Conservation (phyloP, 148 eudicot genomes). For the Linanthus parryae region DNA sequence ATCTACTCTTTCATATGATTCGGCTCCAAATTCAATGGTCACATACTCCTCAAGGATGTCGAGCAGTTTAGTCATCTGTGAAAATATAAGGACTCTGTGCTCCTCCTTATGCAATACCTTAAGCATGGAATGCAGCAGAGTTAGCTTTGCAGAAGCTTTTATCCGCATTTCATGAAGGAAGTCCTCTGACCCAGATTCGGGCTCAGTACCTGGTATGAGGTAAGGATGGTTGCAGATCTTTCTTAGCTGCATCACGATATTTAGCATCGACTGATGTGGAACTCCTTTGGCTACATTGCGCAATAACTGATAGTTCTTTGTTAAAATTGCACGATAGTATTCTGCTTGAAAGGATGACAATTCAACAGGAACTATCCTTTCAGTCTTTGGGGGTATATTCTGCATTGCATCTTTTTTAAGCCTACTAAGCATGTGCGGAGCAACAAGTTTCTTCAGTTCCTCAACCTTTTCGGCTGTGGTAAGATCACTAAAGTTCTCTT, state of each 20-base stretch:
- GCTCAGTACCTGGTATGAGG: conserved; percentile 96
- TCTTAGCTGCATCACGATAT: conserved; percentile 95
- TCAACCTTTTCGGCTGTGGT: conserved; percentile 88
- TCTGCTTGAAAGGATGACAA: conserved; percentile 93
- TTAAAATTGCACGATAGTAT: conserved; percentile 96
- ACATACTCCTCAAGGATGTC: conserved; percentile 97
- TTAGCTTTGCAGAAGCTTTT: conserved; percentile 96
- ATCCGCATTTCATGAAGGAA: conserved; percentile 99
- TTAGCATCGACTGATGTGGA: conserved; percentile 93
- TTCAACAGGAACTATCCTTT: conserved; percentile 96
- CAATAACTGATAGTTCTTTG: conserved; percentile 89
- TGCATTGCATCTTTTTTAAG: conserved; percentile 96
- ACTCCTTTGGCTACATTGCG: conserved; percentile 92
- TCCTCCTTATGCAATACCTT: conserved; percentile 72
- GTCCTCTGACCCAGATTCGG: conserved; percentile 86
- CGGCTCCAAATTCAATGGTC: conserved; percentile 83
- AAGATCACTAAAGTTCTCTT: conserved; percentile 91
- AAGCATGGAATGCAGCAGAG: conserved; percentile 94
- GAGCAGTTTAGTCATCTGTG: conserved; percentile 97
- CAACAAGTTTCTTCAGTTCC: conserved; percentile 90
- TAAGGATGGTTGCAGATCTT: conserved; percentile 99
- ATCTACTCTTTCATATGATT: conserved; percentile 93
- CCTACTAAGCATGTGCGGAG: conserved; percentile 98
- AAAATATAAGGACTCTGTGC: conserved; percentile 90
- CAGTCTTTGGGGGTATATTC: conserved; percentile 97